A percentile compares a stretch with the other conserved stretches of the same genome.
Evolutionary conservation across 805 yeast species (phyloP).

Genomic region (Saturnispora diversa): DNA sequence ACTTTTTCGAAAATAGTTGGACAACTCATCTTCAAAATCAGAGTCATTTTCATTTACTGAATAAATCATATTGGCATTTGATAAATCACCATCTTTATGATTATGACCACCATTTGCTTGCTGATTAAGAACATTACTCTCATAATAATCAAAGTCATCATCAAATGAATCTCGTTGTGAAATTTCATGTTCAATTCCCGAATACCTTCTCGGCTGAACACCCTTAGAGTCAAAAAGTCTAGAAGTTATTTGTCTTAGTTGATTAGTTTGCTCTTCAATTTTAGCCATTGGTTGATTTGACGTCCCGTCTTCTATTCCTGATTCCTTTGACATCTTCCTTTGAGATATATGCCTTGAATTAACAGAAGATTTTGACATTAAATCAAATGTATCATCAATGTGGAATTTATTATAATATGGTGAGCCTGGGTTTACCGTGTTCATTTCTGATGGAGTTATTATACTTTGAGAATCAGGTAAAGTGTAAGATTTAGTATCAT

Average conservation of each 20-base stretch:
- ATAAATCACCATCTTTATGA: background rate
- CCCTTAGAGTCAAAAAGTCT: constrained; percentile 68
- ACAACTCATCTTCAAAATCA: constrained; percentile 24
- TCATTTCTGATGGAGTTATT: constrained; percentile 4
- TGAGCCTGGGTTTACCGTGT: constrained; percentile 4
- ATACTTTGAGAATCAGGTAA: constrained; percentile 6
- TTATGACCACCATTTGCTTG: background rate
- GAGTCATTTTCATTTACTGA: constrained; percentile 19
- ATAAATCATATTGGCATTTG: constrained; percentile 6
- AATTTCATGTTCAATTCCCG: constrained; percentile 37
- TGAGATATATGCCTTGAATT: constrained; percentile 17
- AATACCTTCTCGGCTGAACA: constrained; percentile 61
- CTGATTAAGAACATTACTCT: constrained; percentile 6
- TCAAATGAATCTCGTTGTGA: constrained; percentile 45
- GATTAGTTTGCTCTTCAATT: constrained; percentile 16
- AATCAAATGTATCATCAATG: constrained; percentile 15
- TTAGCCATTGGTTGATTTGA: constrained; percentile 10
- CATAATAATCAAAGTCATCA: constrained; percentile 34
- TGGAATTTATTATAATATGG: constrained; percentile 8
- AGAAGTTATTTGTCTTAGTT: constrained; percentile 51
- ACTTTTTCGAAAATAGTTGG: constrained; percentile 11
- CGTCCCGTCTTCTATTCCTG: constrained; percentile 1
- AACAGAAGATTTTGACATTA: constrained; percentile 17
- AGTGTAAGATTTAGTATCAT: constrained; percentile 4
- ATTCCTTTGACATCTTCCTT: constrained; percentile 9